Evolutionary conservation across 148 eudicot genomes (phyloP).

Genomic region (Cornus kousa): DNA sequence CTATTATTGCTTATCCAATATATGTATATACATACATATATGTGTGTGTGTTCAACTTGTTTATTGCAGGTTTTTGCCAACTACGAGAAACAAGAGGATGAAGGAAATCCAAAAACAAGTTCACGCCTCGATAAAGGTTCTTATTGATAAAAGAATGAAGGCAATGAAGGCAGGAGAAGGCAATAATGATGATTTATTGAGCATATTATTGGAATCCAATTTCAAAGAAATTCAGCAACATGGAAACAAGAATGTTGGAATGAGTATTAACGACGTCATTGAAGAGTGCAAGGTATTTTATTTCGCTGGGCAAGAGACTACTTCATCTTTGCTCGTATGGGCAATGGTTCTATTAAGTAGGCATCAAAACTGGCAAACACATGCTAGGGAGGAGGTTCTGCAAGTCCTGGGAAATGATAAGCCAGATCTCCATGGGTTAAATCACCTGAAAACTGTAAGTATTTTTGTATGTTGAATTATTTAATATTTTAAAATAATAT

Average conservation of each 20-base stretch:
- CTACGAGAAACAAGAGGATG: slow-evolving; percentile 12
- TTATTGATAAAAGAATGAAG: slow-evolving; percentile 11
- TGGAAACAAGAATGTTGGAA: background rate
- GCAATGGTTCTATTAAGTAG: slow-evolving; percentile 11
- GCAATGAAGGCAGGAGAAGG: background rate
- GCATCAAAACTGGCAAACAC: slow-evolving; percentile 11
- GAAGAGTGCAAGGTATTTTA: slow-evolving; percentile 15
- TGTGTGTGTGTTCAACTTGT: no score
- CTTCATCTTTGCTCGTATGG: slow-evolving; percentile 2
- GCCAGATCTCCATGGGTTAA: slow-evolving; percentile 9
- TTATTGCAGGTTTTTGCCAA: slow-evolving; percentile 10
- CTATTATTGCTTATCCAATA: no score
- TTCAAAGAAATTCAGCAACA: slow-evolving; percentile 5
- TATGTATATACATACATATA: no score
- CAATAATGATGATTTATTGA: slow-evolving; percentile 11
- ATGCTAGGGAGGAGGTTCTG: slow-evolving; percentile 16
- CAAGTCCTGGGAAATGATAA: background rate
- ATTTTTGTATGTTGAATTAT: background rate
- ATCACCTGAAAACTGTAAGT: slow-evolving; percentile 11
- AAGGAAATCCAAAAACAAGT: slow-evolving; percentile 2
- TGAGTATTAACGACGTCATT: slow-evolving; percentile 8
- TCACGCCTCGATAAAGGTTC: background rate
- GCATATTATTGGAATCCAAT: slow-evolving; percentile 13
- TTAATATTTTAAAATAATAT: no score
- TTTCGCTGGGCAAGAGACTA: slow-evolving; percentile 17